Percentiles rank a stretch among this genome's conserved stretches.
These are phyloP conservation scores for Collariella sp. DNA, from an alignment of 495 filamentous ascomycete species.

Conservation along the genomic window DNA sequence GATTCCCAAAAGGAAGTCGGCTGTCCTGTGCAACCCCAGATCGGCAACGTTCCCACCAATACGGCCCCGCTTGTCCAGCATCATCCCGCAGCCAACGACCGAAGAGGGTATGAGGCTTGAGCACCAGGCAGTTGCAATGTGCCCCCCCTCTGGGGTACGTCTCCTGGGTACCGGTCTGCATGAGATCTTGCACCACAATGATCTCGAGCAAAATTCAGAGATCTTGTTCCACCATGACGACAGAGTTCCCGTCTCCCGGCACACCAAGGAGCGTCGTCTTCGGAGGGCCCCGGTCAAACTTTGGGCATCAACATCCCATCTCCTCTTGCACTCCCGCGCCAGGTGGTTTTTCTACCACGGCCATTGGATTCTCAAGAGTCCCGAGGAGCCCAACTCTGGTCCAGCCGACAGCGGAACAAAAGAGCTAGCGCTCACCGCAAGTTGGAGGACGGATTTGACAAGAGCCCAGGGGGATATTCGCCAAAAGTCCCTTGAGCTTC, in stretches of 20 bases:
- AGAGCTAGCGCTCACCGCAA: not conserved
- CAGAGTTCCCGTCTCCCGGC: not conserved
- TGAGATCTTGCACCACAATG: not conserved
- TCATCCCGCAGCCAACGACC: not conserved
- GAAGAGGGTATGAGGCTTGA: too few relatives aligned
- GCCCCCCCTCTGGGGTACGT: too few relatives aligned
- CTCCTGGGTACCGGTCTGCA: not conserved
- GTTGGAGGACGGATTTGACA: not conserved
- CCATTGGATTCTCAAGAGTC: not conserved
- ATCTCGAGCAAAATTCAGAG: not conserved
- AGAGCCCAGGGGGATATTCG: too few relatives aligned
- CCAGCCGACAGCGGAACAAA: not conserved
- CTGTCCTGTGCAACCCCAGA: not conserved
- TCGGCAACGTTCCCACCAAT: not conserved
- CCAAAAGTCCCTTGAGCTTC: not conserved
- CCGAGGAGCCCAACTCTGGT: not conserved
- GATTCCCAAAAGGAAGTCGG: not conserved
- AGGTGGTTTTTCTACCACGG: not conserved
- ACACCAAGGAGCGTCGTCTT: not conserved
- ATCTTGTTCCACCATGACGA: not conserved
- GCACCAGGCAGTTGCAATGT: too few relatives aligned
- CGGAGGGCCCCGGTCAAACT: not conserved
- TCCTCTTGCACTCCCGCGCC: slow-evolving; percentile 1
- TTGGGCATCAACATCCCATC: slow-evolving; percentile 4
- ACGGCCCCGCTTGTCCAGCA: not conserved